Evolutionary conservation across 2,329 filamentous ascomycete genomes (phyloP).

Genomic region (Rutstroemia sp.): DNA sequence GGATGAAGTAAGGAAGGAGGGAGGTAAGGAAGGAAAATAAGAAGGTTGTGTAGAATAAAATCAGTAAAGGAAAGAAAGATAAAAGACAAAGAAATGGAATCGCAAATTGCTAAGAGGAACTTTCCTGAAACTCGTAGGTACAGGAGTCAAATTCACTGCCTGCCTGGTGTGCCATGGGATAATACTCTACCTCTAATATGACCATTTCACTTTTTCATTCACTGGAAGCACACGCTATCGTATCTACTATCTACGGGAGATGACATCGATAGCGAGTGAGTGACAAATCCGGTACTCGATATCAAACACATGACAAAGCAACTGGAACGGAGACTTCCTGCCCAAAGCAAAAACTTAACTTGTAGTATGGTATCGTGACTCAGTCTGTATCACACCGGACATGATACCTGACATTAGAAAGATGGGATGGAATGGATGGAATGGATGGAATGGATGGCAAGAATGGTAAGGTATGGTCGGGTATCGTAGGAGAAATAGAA

Average conservation of each 20-base stretch:
- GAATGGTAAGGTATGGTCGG: background rate
- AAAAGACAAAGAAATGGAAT: background rate
- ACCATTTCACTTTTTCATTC: background rate
- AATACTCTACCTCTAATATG: background rate
- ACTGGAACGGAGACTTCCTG: too few relatives aligned
- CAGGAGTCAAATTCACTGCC: background rate
- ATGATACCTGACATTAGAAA: too few relatives aligned
- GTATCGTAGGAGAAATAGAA: background rate
- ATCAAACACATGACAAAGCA: background rate
- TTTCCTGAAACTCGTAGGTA: background rate
- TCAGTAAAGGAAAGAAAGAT: background rate
- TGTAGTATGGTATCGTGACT: too few relatives aligned
- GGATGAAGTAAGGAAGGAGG: too few relatives aligned
- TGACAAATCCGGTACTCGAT: background rate
- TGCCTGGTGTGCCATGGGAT: too few relatives aligned
- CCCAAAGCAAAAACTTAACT: too few relatives aligned
- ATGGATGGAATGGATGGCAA: background rate
- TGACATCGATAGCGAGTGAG: background rate
- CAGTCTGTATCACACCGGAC: too few relatives aligned
- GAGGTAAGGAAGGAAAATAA: background rate
- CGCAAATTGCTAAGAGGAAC: background rate
- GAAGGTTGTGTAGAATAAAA: too few relatives aligned
- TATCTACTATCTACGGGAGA: background rate
- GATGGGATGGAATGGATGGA: too few relatives aligned
- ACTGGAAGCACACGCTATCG: background rate